phyloP scores from a whole-genome alignment of 768 basidiomycete genomes.

The Punctularia strigosozonata region DNA sequence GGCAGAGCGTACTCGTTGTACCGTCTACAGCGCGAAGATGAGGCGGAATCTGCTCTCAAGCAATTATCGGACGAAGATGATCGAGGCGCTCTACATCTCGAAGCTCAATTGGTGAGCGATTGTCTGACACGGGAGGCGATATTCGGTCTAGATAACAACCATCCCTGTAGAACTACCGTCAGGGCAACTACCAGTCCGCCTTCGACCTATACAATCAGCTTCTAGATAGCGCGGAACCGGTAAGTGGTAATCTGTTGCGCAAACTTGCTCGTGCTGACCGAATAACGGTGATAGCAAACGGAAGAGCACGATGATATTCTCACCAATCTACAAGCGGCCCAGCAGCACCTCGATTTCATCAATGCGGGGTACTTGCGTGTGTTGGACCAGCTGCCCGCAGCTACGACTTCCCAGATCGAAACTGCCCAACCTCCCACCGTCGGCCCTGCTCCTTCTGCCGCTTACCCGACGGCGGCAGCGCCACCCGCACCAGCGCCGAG shows the following conservation, averaged over 20 bases:
- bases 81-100: conserved; percentile 64
- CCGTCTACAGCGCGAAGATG: conserved; percentile 60
- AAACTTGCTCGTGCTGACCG: background rate
- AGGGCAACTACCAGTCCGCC: conserved; percentile 61
- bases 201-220: conserved; percentile 74
- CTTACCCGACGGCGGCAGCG: conserved; percentile 22
- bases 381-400: conserved; percentile 46
- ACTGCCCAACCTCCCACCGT: conserved; percentile 44
- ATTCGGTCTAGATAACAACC: conserved; percentile 8
- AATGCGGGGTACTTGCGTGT: conserved; percentile 53
- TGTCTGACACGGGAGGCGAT: conserved; percentile 4
- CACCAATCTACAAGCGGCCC: conserved; percentile 74
- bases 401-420: conserved; percentile 43
- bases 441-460: conserved; percentile 15
- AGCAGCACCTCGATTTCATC: conserved; percentile 78
- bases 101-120: conserved; percentile 73
- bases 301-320: conserved; percentile 84
- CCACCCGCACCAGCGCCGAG: conserved; percentile 11
- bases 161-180: conserved; percentile 62
- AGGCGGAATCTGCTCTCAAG: conserved; percentile 38
- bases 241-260: conserved; percentile 32
- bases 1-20: conserved; percentile 80
- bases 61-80: conserved; percentile 25
- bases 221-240: conserved; percentile 66
- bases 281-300: conserved; percentile 38